phyloP scores from a whole-genome alignment of 345 rosid species.

The Heritiera littoralis region DNA sequence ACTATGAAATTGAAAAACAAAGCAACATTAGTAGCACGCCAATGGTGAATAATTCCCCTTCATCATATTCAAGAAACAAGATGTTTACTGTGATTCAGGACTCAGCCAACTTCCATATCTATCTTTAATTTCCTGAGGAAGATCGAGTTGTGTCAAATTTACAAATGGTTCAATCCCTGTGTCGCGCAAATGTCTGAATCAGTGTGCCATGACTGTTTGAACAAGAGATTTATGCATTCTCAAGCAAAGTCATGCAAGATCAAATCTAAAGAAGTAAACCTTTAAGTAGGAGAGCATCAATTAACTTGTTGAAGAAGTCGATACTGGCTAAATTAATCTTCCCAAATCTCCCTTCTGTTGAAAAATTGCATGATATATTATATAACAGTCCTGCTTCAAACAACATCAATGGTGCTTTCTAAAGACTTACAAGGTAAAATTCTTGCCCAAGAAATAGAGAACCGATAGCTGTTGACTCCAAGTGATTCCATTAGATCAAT shows the following conservation, averaged over 20 bases:
- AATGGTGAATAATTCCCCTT: too few relatives aligned
- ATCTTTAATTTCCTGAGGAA: slow-evolving; percentile 72
- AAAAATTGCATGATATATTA: too few relatives aligned
- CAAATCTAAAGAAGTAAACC: slow-evolving; percentile 11
- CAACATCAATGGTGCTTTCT: too few relatives aligned
- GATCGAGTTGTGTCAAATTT: slow-evolving; percentile 61
- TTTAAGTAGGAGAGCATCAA: slow-evolving; percentile 51
- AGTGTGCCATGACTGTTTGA: too few relatives aligned
- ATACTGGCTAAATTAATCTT: slow-evolving; percentile 55
- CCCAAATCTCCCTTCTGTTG: slow-evolving; percentile 69
- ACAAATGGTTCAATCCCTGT: slow-evolving; percentile 30
- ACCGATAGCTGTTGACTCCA: slow-evolving; percentile 52
- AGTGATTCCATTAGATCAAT: slow-evolving; percentile 28
- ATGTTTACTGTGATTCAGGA: slow-evolving; percentile 47
- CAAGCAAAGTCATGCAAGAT: too few relatives aligned
- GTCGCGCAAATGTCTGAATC: too few relatives aligned
- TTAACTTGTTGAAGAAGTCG: slow-evolving; percentile 53
- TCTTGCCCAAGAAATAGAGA: slow-evolving; percentile 86
- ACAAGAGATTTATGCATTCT: not conserved
- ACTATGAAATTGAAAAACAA: slow-evolving; percentile 29
- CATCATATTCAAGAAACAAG: too few relatives aligned
- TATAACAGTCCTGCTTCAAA: too few relatives aligned
- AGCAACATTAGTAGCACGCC: too few relatives aligned
- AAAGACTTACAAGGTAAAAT: slow-evolving; percentile 50
- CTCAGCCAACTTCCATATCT: slow-evolving; percentile 81